Evolutionary conservation across 164 flowering plant genomes (phyloP).

Genomic region (Magnolia sinica): DNA sequence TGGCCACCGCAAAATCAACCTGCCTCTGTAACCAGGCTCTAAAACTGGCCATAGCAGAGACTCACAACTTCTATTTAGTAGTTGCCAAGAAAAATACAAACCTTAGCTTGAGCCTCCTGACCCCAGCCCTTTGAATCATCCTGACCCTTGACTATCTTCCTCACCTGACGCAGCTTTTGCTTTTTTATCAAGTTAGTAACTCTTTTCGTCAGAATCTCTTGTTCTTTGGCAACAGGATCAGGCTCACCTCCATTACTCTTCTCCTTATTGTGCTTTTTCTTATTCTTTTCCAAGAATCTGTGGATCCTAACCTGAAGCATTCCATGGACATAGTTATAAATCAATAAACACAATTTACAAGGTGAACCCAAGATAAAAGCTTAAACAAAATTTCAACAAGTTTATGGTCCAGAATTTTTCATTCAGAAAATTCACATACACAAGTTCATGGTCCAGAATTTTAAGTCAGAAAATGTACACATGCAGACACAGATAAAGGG

Average conservation of each 20-base stretch:
- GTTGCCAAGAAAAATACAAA: constrained; percentile 13
- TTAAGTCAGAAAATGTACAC: too few species aligned
- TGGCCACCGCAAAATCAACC: background rate
- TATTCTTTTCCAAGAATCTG: constrained; percentile 67
- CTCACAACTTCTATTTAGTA: background rate
- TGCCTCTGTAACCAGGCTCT: background rate
- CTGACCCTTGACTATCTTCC: constrained; percentile 50
- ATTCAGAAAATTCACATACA: too few species aligned
- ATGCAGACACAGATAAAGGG: too few species aligned
- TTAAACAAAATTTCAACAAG: background rate
- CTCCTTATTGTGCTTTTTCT: constrained; percentile 33
- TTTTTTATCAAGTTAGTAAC: constrained; percentile 67
- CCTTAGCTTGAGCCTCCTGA: constrained; percentile 68
- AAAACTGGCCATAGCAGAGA: background rate
- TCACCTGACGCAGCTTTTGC: constrained; percentile 54
- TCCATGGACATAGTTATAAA: constrained; percentile 1
- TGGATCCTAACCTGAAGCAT: constrained; percentile 69
- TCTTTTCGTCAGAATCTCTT: constrained; percentile 49
- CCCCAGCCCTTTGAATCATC: constrained; percentile 70
- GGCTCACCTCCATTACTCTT: constrained; percentile 25
- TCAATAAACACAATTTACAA: background rate
- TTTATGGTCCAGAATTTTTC: too few species aligned
- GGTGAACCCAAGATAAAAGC: background rate
- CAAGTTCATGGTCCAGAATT: too few species aligned
- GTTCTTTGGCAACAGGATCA: constrained; percentile 30